A percentile compares a stretch with the other conserved stretches of the same genome.
phyloP scores from a whole-genome alignment of 306 rosid genomes.

The Cicer pinnatifidum region DNA sequence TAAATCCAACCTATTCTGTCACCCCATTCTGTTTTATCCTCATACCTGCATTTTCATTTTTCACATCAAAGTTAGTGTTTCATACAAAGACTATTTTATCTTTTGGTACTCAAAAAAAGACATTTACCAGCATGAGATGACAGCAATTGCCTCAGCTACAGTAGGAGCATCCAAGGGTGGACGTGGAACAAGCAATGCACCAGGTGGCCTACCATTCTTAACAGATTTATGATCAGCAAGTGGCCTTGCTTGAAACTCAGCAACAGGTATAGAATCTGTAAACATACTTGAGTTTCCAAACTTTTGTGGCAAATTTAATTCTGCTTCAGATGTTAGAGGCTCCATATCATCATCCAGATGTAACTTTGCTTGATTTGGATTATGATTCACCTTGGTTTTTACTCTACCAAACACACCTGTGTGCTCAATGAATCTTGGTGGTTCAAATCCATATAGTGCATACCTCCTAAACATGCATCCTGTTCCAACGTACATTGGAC shows the following conservation, averaged over 20 bases:
- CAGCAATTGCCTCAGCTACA: constrained; percentile 86
- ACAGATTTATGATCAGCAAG: constrained; percentile 76
- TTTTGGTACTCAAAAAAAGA: background rate
- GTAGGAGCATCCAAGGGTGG: constrained; percentile 84
- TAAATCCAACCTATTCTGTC: constrained; percentile 87
- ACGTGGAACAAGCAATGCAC: constrained; percentile 65
- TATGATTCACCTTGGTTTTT: constrained; percentile 56
- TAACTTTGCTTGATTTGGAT: constrained; percentile 17
- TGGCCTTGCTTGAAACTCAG: constrained; percentile 84
- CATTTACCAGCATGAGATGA: constrained; percentile 80
- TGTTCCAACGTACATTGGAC: constrained; percentile 88
- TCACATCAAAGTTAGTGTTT: background rate
- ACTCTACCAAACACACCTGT: constrained; percentile 66
- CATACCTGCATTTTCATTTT: constrained; percentile 55
- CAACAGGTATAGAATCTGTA: constrained; percentile 65
- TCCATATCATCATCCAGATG: constrained; percentile 51
- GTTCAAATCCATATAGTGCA: constrained; percentile 84
- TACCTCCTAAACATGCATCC: constrained; percentile 87
- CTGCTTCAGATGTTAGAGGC: constrained; percentile 64
- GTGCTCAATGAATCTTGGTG: constrained; percentile 83
- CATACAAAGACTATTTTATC: background rate
- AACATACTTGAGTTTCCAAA: constrained; percentile 72
- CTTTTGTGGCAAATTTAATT: constrained; percentile 65
- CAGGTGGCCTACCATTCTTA: constrained; percentile 84
- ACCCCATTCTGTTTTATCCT: constrained; percentile 91